Base-by-base conservation (phyloP, 2,329 filamentous ascomycete genomes). In the Colletotrichum theobromicola region DNA sequence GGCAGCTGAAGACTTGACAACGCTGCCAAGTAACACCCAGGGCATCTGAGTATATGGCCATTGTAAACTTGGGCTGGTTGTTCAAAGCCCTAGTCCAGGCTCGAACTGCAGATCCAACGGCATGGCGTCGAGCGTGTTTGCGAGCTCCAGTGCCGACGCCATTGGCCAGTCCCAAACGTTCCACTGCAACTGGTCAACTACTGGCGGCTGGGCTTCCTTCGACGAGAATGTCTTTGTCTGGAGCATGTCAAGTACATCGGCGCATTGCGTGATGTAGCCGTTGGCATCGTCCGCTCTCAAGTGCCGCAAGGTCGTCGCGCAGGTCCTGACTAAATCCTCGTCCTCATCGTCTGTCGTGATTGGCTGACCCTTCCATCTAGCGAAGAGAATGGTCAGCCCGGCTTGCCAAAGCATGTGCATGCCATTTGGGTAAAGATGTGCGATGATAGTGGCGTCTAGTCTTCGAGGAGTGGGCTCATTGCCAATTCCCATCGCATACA, bases 101-200 rank as follows among this genome's bases (percentile, higher is more conserved):
- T 63, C 64, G 12, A 72, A 68, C 16, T 69, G 65, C 13, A 79
- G 42, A 30, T 80, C 77, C n/a, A 79, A 55, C 16, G 79, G 77
- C n/a, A 76, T 72, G 13, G 75, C 67, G 61, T 80, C 75, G 37
- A 79, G 60, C 4, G 76, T 78, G 32, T 80, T 79, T 16, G 76
- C 72, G 10, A 80, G 76, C 37, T 80, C 78, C 46, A 80, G 32
- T 2, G 76, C 78, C 7, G 79, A 80, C 21, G 72, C 79, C 73
- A 80, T 78, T 1, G 79, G 79, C 79, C 78, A 80, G 10, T 80
- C 77, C 79, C 77, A 80, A 16, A 79, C 72, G 24, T 80, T 80
- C 77, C 76, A 80, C 13, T 79, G 79, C 15, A 79, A 64, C 35
- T 78, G 76, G 5, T 79, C 77, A 2, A 74, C 21, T 16, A 37